Evolutionary conservation across 106 monocot species (phyloP).

Genomic region (Iris macrosiphon): DNA sequence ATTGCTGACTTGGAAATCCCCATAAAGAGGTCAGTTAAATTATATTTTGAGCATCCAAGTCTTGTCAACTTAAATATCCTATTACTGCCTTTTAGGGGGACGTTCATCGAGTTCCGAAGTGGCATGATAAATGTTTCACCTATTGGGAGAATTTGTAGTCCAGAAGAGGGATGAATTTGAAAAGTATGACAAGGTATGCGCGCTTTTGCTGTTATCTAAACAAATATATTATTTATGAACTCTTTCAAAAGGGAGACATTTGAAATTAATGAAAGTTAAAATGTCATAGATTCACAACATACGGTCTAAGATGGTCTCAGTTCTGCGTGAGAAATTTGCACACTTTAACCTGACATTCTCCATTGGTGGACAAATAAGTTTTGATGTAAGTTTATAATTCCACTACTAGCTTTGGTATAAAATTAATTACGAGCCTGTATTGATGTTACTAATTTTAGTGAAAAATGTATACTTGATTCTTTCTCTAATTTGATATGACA

Average conservation of each 20-base stretch:
- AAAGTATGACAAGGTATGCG: constrained; percentile 82
- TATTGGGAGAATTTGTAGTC: constrained; percentile 95
- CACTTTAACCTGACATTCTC: constrained; percentile 86
- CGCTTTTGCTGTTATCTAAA: too few relatives aligned
- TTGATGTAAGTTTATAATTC: constrained; percentile 59
- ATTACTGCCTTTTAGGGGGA: constrained; percentile 49
- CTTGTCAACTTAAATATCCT: background rate
- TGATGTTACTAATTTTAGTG: constrained; percentile 8
- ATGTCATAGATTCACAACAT: constrained; percentile 64
- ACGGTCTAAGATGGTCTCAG: constrained; percentile 79
- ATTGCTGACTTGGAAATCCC: constrained; percentile 97
- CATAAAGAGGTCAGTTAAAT: constrained; percentile 63
- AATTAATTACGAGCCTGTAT: background rate
- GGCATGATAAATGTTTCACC: constrained; percentile 99
- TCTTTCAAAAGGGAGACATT: background rate
- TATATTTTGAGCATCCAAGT: background rate
- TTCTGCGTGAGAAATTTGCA: constrained; percentile 81
- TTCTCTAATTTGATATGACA: constrained; percentile 1
- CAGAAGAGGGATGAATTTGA: constrained; percentile 95
- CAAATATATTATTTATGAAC: background rate
- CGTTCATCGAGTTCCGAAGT: constrained; percentile 93
- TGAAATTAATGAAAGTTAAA: background rate
- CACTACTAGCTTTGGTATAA: background rate
- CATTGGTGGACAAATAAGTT: constrained; percentile 97
- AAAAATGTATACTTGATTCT: too few relatives aligned